Evolutionary conservation across 2,329 filamentous ascomycete species (phyloP).

Genomic region (Capronia epimyces): DNA sequence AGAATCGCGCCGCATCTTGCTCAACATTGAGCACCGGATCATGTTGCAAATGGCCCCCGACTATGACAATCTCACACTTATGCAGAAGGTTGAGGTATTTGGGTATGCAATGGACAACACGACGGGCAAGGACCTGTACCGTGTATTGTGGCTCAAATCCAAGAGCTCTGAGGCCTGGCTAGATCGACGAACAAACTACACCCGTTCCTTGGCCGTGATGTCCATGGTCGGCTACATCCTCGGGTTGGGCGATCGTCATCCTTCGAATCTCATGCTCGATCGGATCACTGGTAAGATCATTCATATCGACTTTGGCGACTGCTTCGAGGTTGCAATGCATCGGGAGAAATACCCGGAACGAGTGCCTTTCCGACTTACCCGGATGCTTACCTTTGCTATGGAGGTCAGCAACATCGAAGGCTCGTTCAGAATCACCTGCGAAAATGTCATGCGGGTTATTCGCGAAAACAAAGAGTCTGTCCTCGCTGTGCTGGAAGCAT

Average conservation of each 20-base stretch:
- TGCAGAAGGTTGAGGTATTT: constrained; percentile 99
- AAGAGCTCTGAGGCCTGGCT: constrained; percentile 98
- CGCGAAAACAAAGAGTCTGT: constrained; percentile 96
- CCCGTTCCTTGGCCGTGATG: constrained; percentile 94
- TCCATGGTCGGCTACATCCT: constrained; percentile 99
- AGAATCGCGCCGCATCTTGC: constrained; percentile 90
- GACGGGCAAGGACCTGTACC: constrained; percentile 95
- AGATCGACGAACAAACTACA: constrained; percentile 97
- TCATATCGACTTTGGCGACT: constrained; percentile 98
- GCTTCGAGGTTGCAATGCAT: constrained; percentile 99
- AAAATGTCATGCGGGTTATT: constrained; percentile 96
- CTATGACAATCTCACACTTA: constrained; percentile 95
- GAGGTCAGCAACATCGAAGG: constrained; percentile 99
- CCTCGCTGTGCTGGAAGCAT: constrained; percentile 97
- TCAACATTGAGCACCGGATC: constrained; percentile 98
- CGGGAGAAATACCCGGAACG: constrained; percentile 97
- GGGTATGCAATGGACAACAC: constrained; percentile 99
- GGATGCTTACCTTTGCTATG: constrained; percentile 99
- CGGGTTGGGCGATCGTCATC: constrained; percentile 91
- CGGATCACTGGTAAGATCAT: constrained; percentile 93
- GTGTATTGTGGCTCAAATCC: constrained; percentile 96
- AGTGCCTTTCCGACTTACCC: constrained; percentile 93
- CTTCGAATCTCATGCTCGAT: constrained; percentile 96
- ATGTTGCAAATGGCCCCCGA: constrained; percentile 99
- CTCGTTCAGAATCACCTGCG: constrained; percentile 95